Conservation (phyloP, 805 yeast genomes). For the Starmerella bombicola region DNA sequence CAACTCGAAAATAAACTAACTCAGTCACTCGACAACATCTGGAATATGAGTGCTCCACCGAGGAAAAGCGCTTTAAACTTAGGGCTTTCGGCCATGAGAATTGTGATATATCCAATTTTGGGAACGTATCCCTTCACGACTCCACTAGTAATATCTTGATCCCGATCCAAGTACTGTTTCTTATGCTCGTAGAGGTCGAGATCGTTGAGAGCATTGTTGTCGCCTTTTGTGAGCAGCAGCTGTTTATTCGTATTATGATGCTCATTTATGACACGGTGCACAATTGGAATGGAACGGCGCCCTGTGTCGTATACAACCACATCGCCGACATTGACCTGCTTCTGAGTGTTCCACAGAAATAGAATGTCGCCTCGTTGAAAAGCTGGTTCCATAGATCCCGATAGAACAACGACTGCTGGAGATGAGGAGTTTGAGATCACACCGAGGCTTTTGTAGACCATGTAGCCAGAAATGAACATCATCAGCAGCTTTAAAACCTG, state of each 20-base stretch:
- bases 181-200: constrained; percentile 67
- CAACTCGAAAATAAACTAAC: constrained; percentile 34
- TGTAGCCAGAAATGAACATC: constrained; percentile 77
- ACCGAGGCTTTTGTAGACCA: constrained; percentile 78
- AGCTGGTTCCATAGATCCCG: constrained; percentile 99
- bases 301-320: constrained; percentile 81
- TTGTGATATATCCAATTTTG: constrained; percentile 78
- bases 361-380: constrained; percentile 95
- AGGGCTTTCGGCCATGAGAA: constrained; percentile 75
- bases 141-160: constrained; percentile 70
- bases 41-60: constrained; percentile 59
- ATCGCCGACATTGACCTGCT: constrained; percentile 65
- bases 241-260: constrained; percentile 50
- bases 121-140: constrained; percentile 84
- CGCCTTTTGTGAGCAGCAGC: constrained; percentile 83
- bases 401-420: constrained; percentile 89
- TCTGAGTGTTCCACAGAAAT: constrained; percentile 77
- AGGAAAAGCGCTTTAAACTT: constrained; percentile 69
- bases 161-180: constrained; percentile 64
- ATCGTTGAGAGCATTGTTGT: constrained; percentile 87
- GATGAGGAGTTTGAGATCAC: constrained; percentile 71
- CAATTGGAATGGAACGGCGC: constrained; percentile 82
- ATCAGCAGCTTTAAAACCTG: constrained; percentile 62
- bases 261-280: constrained; percentile 83
- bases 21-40: constrained; percentile 49